phyloP scores from a whole-genome alignment of 305 asterid genomes.

The Ilex paraguariensis region DNA sequence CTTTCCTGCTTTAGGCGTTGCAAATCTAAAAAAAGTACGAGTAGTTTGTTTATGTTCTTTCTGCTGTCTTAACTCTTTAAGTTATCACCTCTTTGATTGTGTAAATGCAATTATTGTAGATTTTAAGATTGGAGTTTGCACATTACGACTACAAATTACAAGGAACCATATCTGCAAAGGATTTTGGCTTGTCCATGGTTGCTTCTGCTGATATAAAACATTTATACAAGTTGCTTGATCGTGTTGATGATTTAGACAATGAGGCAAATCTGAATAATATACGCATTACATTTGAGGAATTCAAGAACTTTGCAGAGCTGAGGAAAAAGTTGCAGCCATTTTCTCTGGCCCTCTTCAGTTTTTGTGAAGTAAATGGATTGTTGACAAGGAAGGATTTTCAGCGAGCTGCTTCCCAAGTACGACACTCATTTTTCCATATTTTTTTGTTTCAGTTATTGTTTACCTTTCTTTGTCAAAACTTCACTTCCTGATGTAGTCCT shows the following conservation, averaged over 20 bases:
- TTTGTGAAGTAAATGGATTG: slow-evolving; percentile 68
- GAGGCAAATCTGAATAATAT: slow-evolving; percentile 40
- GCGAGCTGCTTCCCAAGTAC: slow-evolving; percentile 84
- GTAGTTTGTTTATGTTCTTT: too few relatives aligned
- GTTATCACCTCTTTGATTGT: slow-evolving; percentile 1
- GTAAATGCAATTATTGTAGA: slow-evolving; percentile 31
- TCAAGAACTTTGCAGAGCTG: slow-evolving; percentile 67
- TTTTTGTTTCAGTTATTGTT: background rate
- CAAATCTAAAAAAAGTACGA: too few relatives aligned
- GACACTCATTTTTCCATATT: slow-evolving; percentile 12
- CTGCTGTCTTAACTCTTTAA: too few relatives aligned
- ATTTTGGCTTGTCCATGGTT: slow-evolving; percentile 90
- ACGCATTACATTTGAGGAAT: slow-evolving; percentile 69
- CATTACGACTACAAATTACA: slow-evolving; percentile 74
- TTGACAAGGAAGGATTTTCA: slow-evolving; percentile 69
- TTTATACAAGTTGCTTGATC: slow-evolving; percentile 58
- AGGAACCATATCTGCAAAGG: slow-evolving; percentile 88
- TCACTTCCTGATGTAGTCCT: too few relatives aligned
- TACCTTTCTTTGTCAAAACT: too few relatives aligned
- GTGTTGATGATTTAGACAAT: slow-evolving; percentile 58
- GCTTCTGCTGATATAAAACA: slow-evolving; percentile 88
- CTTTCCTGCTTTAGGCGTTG: too few relatives aligned
- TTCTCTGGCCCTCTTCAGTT: slow-evolving; percentile 77
- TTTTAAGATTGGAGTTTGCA: slow-evolving; percentile 70
- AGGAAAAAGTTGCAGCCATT: slow-evolving; percentile 71